These are phyloP conservation scores for Crithidia mellificae DNA, from an alignment of 208 protist genomes.

Conservation along the genomic window DNA sequence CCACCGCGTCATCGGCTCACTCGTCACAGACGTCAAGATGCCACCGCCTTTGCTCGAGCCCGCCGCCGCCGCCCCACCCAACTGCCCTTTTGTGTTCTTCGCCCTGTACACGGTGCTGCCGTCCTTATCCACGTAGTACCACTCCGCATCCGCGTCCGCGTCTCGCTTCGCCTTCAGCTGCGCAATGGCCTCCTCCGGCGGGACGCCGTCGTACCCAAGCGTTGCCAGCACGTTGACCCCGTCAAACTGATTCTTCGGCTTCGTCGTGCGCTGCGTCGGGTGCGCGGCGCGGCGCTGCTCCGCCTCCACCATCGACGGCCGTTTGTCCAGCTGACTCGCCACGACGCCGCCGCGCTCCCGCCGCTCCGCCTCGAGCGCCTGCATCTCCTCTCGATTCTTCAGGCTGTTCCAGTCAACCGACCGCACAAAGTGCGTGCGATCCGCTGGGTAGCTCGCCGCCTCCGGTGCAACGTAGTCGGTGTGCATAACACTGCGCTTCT, in stretches of 20 bases:
- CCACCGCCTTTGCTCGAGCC: constrained; percentile 22
- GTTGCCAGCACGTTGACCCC: constrained; percentile 57
- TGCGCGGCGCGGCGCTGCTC: constrained; percentile 19
- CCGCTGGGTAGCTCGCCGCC: constrained; percentile 42
- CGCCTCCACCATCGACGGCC: constrained; percentile 23
- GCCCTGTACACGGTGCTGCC: constrained; percentile 83
- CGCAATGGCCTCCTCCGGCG: constrained; percentile 55
- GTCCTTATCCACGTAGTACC: constrained; percentile 74
- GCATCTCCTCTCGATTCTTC: constrained; percentile 43
- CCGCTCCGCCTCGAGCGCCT: constrained; percentile 35
- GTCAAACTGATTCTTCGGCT: constrained; percentile 89
- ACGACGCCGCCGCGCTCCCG: constrained; percentile 1
- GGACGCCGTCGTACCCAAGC: constrained; percentile 56
- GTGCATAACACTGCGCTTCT: constrained; percentile 57
- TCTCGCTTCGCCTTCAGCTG: constrained; percentile 57
- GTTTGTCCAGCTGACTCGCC: constrained; percentile 22
- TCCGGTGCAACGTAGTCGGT: constrained; percentile 67
- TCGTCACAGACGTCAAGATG: constrained; percentile 37
- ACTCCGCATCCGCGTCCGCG: constrained; percentile 40
- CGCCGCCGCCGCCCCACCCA: not conserved
- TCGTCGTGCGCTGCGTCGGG: constrained; percentile 46
- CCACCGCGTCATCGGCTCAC: constrained; percentile 62
- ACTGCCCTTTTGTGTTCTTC: constrained; percentile 27
- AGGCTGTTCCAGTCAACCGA: constrained; percentile 70
- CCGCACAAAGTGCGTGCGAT: constrained; percentile 70